These are phyloP conservation scores for Aspergillus melleus DNA, from an alignment of 2,329 filamentous ascomycete genomes.

Conservation along the genomic window DNA sequence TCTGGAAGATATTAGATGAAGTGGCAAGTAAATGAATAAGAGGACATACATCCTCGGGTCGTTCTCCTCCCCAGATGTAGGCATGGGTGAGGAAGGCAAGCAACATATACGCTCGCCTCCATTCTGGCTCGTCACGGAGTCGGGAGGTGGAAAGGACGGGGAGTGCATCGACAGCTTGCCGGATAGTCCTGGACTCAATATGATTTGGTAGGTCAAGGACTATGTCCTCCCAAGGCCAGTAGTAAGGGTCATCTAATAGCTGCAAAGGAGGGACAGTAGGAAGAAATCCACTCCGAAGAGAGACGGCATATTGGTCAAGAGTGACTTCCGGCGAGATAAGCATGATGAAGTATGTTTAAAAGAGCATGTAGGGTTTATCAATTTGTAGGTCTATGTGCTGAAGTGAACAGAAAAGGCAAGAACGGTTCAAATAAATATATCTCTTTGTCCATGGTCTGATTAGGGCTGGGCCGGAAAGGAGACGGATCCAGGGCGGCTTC, in stretches of 20 bases:
- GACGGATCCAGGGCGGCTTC: constrained; percentile 4
- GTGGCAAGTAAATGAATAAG: neutral
- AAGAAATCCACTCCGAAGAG: constrained; percentile 70
- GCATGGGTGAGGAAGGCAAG: constrained; percentile 75
- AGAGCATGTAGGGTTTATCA: neutral
- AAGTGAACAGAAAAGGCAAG: neutral
- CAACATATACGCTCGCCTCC: constrained; percentile 78
- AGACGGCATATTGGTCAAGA: constrained; percentile 68
- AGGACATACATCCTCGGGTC: constrained; percentile 61
- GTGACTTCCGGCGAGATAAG: constrained; percentile 27
- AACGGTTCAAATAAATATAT: neutral
- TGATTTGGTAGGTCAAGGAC: constrained; percentile 74
- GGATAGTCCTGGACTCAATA: constrained; percentile 72
- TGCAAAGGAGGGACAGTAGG: constrained; percentile 73
- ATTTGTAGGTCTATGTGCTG: neutral
- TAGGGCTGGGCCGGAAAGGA: constrained; percentile 1
- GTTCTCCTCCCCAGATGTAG: constrained; percentile 80
- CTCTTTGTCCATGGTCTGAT: neutral
- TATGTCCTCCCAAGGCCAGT: constrained; percentile 84
- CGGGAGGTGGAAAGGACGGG: constrained; percentile 75
- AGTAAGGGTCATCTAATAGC: constrained; percentile 77
- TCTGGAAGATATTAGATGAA: constrained; percentile 19
- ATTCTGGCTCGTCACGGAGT: constrained; percentile 78
- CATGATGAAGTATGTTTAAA: constrained; percentile 19
- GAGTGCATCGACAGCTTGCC: constrained; percentile 71